phyloP scores from a whole-genome alignment of 2,329 filamentous ascomycete genomes.

The Botrytis byssoidea region DNA sequence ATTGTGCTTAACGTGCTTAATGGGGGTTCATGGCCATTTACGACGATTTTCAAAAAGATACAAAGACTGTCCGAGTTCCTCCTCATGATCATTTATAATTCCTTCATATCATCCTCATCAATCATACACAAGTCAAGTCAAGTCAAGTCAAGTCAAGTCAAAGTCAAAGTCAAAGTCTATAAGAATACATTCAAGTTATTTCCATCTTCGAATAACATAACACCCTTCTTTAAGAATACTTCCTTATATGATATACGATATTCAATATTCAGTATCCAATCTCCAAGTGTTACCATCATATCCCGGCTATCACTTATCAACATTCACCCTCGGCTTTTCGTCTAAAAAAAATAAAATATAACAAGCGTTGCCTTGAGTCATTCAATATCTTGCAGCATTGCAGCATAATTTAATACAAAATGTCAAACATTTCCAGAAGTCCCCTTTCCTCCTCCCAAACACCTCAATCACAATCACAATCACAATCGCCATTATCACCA shows the following conservation, averaged over 20 bases:
- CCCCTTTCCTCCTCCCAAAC: slow-evolving; percentile 25
- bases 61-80: slow-evolving; percentile 21
- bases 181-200: not conserved
- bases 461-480: slow-evolving; percentile 20
- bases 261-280: not conserved
- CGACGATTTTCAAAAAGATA: slow-evolving; percentile 15
- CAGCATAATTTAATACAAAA: slow-evolving; percentile 28
- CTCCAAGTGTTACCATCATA: not conserved
- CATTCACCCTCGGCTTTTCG: slow-evolving; percentile 31
- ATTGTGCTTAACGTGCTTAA: slow-evolving; percentile 4
- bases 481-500: slow-evolving; percentile 36
- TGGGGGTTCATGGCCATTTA: slow-evolving; percentile 7
- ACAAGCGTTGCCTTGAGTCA: slow-evolving; percentile 33
- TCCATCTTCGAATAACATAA: not conserved
- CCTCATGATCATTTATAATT: slow-evolving; percentile 10
- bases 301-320: slow-evolving; percentile 18
- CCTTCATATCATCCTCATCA: not conserved
- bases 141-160: not conserved
- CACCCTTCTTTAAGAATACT: not conserved
- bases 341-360: slow-evolving; percentile 27
- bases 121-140: not conserved
- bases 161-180: not conserved
- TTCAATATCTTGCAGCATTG: slow-evolving; percentile 24
- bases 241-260: not conserved
- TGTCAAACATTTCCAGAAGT: slow-evolving; percentile 33